These are phyloP conservation scores for Begonia masoniana DNA, from an alignment of 306 rosid genomes.

Conservation along the genomic window DNA sequence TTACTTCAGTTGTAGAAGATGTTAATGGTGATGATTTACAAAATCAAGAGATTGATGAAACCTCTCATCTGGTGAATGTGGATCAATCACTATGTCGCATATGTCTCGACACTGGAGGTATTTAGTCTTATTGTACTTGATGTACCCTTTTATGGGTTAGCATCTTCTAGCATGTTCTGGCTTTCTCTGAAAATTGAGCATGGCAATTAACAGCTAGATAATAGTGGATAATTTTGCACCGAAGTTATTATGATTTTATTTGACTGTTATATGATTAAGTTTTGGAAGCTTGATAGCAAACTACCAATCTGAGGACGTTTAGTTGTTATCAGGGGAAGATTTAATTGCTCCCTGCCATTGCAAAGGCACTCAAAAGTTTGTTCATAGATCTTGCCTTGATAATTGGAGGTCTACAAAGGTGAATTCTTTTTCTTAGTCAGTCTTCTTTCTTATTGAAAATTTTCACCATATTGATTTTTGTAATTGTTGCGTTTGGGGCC, in stretches of 20 bases:
- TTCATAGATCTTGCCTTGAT: slow-evolving; percentile 91
- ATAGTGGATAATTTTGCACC: too few species aligned
- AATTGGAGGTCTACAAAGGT: slow-evolving; percentile 99
- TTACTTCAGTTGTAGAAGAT: slow-evolving; percentile 34
- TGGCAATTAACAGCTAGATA: too few species aligned
- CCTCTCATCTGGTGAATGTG: slow-evolving; percentile 39
- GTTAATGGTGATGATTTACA: slow-evolving; percentile 27
- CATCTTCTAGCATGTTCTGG: too few species aligned
- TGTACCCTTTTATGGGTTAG: too few species aligned
- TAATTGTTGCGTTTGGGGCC: not conserved
- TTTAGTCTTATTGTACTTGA: slow-evolving; percentile 10
- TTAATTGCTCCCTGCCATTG: slow-evolving; percentile 95
- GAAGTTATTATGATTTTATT: too few species aligned
- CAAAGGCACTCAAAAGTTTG: slow-evolving; percentile 95
- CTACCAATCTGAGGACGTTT: not conserved
- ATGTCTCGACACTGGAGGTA: slow-evolving; percentile 91
- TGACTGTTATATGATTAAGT: not conserved
- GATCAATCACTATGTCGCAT: slow-evolving; percentile 90
- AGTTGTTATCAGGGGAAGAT: slow-evolving; percentile 61
- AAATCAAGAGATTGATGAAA: slow-evolving; percentile 35
- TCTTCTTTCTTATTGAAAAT: not conserved
- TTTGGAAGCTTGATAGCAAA: not conserved
- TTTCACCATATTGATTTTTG: not conserved
- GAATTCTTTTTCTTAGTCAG: slow-evolving; percentile 3
- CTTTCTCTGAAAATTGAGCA: too few species aligned